Evolutionary conservation across 2,329 filamentous ascomycete species (phyloP), one percentile per base, ranked within the genome.

Genomic region (Fusarium palustre): DNA sequence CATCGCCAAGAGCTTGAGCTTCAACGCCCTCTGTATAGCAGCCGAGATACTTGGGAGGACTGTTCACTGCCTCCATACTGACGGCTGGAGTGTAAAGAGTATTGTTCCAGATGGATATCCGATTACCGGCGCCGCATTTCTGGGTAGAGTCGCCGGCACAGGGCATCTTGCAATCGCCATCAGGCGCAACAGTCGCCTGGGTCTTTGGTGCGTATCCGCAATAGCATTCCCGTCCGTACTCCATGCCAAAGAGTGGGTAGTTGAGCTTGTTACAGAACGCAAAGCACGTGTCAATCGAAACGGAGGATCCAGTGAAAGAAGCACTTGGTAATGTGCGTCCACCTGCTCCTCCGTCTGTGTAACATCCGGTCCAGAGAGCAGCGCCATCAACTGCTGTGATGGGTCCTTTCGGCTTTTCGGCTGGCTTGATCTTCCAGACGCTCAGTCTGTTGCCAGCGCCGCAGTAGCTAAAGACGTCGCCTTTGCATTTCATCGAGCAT

Each of bases 401-500:
- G 3, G 70, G 66, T 9, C 55, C 57, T 10, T 43, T 60, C 10
- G 59, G 45, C n/a, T 72, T 59, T 11, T 69, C 48, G 0, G 68
- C 20, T 15, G 62, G 65, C 6, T 65, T 55, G 45, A 73, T 41
- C 46, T 70, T 66, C 71, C 71, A 73, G 16, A 73, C 66, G 42
- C 71, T 73, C 41, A 75, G 31, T 34, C 53, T 67, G 41, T 64
- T 68, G 5, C 73, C 73, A 2, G 66, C 73, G 11, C 73, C 73
- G 28, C 73, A 75, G 48, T 71, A 75, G 10, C 69, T 74, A 10
- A 61, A 57, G 10, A 64, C 45, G 30, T 75, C 59, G 11, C 73
- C 73, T n/a, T 58, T 73, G 55, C 73, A 75, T 36, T 74, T 68
- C 68, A 75, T 72, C 3, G 62, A 73, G 46, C 73, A 75, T 54